A percentile compares a stretch with the other conserved stretches of the same genome.
Conservation (phyloP, 108 stramenopile species). For the Skeletonema costatum region DNA sequence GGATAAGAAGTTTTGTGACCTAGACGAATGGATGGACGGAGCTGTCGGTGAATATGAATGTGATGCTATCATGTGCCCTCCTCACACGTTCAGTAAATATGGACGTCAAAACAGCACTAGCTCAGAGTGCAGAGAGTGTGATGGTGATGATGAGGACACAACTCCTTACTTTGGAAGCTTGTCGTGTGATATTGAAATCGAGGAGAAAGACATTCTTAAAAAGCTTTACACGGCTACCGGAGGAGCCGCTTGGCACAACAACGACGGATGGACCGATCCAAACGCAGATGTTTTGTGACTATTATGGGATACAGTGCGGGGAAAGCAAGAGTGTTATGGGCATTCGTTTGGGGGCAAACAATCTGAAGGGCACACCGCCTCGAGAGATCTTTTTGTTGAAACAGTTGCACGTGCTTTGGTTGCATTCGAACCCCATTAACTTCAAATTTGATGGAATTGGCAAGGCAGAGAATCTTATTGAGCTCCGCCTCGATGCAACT, state of each 20-base stretch:
- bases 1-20: constrained; percentile 61
- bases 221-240: constrained; percentile 62
- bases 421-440: constrained; percentile 82
- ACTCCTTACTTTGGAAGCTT: constrained; percentile 66
- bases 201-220: constrained; percentile 67
- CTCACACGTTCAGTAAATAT: constrained; percentile 57
- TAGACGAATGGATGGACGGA: constrained; percentile 66
- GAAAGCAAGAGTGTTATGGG: constrained; percentile 62
- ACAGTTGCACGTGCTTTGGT: constrained; percentile 70
- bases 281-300: constrained; percentile 66
- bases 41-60: constrained; percentile 60
- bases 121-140: constrained; percentile 59
- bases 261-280: constrained; percentile 70
- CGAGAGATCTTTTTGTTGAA: constrained; percentile 71
- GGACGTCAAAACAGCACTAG: constrained; percentile 63
- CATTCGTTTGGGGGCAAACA: constrained; percentile 74
- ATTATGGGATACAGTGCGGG: constrained; percentile 78
- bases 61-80: constrained; percentile 74
- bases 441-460: constrained; percentile 81
- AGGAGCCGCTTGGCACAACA: constrained; percentile 54
- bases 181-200: constrained; percentile 49
- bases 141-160: constrained; percentile 40
- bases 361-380: constrained; percentile 75
- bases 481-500: constrained; percentile 77
- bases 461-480: constrained; percentile 62